These are phyloP conservation scores for Trametes versicolor DNA, from an alignment of 1,284 basidiomycete species.

Conservation along the genomic window DNA sequence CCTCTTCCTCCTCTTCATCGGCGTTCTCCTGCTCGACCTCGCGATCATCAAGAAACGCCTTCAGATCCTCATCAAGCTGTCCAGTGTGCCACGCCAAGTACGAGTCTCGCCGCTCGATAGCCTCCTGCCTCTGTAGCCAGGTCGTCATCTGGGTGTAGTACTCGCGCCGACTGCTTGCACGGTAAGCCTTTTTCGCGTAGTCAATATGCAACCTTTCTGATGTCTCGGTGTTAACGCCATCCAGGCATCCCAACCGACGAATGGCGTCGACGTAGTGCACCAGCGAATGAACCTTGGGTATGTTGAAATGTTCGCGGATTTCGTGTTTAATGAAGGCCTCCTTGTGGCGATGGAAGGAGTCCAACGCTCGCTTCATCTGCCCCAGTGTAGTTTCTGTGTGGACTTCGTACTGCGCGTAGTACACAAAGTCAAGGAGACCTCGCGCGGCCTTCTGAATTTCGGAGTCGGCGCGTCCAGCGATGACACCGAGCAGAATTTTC, in stretches of 20 bases:
- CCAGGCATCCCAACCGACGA: constrained; percentile 40
- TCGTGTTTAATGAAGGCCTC: constrained; percentile 33
- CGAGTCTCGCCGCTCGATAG: neutral
- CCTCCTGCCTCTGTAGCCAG: constrained; percentile 35
- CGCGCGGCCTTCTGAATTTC: constrained; percentile 28
- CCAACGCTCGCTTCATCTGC: constrained; percentile 27
- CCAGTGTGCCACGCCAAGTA: neutral
- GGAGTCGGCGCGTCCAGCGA: constrained; percentile 31
- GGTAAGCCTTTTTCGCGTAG: constrained; percentile 43
- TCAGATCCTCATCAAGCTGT: neutral
- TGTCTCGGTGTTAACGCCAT: constrained; percentile 46
- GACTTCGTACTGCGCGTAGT: constrained; percentile 36
- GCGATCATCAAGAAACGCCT: neutral
- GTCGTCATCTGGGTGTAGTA: constrained; percentile 46
- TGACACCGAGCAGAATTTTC: constrained; percentile 37
- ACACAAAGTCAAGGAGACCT: constrained; percentile 36
- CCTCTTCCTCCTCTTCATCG: neutral
- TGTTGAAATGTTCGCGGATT: constrained; percentile 46
- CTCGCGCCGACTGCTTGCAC: constrained; percentile 38
- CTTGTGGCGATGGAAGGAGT: constrained; percentile 40
- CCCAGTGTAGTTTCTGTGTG: constrained; percentile 35
- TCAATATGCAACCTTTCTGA: constrained; percentile 42
- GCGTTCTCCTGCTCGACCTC: neutral
- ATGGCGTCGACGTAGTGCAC: constrained; percentile 46
- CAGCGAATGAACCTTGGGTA: constrained; percentile 50